Conservation (phyloP, 177 flowering plant species). For the Vitis hybrid region DNA sequence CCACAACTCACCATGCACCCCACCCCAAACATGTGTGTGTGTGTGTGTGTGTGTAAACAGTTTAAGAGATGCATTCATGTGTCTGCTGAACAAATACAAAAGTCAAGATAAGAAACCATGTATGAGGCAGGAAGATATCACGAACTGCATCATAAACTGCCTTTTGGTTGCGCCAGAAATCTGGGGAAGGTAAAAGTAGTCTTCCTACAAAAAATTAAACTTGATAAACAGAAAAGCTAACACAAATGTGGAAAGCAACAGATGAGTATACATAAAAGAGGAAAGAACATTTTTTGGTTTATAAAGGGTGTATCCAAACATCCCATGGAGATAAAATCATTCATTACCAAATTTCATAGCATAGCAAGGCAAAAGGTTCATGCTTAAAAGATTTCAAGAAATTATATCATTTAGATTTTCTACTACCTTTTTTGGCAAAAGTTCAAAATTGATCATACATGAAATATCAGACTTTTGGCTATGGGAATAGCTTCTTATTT, state of each 20-base stretch:
- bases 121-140: slow-evolving; percentile 12
- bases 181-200: slow-evolving; percentile 46
- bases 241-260: neutral
- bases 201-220: slow-evolving; percentile 45
- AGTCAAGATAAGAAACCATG: neutral
- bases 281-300: neutral
- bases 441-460: no score
- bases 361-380: no score
- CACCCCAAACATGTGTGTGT: no score
- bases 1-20: neutral
- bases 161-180: slow-evolving; percentile 62
- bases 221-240: neutral
- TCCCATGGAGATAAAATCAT: no score
- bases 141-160: slow-evolving; percentile 55
- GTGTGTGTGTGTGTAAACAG: neutral
- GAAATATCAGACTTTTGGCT: no score
- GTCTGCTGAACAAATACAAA: neutral
- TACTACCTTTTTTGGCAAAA: no score
- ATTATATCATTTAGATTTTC: no score
- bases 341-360: no score
- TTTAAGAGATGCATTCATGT: neutral
- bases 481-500: no score
- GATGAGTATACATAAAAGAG: neutral
- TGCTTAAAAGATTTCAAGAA: no score
- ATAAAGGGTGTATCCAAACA: no score